Conservation (phyloP, 73 alveolate genomes). For the Diophrys appendiculata region DNA sequence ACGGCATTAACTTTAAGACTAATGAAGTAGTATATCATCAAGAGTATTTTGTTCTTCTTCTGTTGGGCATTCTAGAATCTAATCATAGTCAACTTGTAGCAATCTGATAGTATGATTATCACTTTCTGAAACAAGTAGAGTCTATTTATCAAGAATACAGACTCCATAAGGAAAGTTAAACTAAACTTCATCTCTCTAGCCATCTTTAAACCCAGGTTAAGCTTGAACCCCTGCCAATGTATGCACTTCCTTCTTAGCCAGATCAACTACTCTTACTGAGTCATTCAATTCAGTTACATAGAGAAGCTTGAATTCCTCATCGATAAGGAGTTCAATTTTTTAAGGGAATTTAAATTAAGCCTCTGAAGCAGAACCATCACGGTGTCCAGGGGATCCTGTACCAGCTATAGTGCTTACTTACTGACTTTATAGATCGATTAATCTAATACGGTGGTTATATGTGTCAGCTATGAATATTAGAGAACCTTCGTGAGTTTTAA, state of each 20-base stretch:
- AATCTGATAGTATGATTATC: slow-evolving; percentile 41
- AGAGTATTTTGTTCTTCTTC: neutral
- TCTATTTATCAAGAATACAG: neutral
- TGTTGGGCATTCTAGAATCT: neutral
- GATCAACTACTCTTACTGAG: slow-evolving; percentile 37
- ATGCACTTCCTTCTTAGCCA: neutral
- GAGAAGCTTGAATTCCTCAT: neutral
- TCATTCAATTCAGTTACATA: slow-evolving; percentile 40
- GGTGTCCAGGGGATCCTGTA: slow-evolving; percentile 38
- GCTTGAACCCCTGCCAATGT: slow-evolving; percentile 28
- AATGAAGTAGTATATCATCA: neutral
- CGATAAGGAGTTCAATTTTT: neutral
- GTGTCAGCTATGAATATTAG: slow-evolving; percentile 27
- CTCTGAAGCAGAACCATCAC: slow-evolving; percentile 16
- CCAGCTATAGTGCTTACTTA: slow-evolving; percentile 40
- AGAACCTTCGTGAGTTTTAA: neutral
- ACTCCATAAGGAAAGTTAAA: slow-evolving; percentile 51
- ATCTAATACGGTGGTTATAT: slow-evolving; percentile 33
- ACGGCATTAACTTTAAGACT: neutral
- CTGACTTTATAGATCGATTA: slow-evolving; percentile 11
- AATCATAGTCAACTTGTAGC: neutral
- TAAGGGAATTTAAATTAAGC: slow-evolving; percentile 32
- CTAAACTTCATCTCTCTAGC: slow-evolving; percentile 19
- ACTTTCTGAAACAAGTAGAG: slow-evolving; percentile 26
- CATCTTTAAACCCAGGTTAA: slow-evolving; percentile 37